Percentiles rank a stretch among this genome's conserved stretches.
phyloP scores from a whole-genome alignment of 805 yeast species.

The Monosporozyma unispora region DNA sequence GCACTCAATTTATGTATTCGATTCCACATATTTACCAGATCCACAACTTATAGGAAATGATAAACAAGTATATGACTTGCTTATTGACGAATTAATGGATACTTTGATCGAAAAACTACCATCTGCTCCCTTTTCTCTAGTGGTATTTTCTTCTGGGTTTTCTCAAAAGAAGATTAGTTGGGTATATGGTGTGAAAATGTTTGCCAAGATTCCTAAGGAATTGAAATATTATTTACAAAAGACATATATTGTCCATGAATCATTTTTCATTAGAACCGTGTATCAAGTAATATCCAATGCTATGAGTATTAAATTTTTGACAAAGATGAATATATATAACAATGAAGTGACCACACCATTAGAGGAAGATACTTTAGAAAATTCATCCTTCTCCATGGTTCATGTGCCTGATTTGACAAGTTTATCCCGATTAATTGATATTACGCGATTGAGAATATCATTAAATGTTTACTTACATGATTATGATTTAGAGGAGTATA shows the following conservation, averaged over 20 bases:
- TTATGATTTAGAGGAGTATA: slow-evolving; percentile 40
- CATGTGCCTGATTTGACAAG: slow-evolving; percentile 45
- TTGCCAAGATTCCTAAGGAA: slow-evolving; percentile 48
- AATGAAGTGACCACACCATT: slow-evolving; percentile 8
- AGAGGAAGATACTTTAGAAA: slow-evolving; percentile 7
- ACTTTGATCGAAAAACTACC: slow-evolving; percentile 53
- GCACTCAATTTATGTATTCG: slow-evolving; percentile 72
- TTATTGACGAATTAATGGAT: slow-evolving; percentile 46
- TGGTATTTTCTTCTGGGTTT: slow-evolving; percentile 79
- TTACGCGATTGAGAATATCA: slow-evolving; percentile 67
- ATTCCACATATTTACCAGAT: slow-evolving; percentile 70
- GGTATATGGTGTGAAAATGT: slow-evolving; percentile 62
- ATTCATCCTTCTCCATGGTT: slow-evolving; percentile 18
- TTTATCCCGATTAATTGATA: slow-evolving; percentile 55
- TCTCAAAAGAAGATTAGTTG: slow-evolving; percentile 41
- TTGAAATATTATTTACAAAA: slow-evolving; percentile 47
- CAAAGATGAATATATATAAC: slow-evolving; percentile 6
- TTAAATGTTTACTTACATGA: slow-evolving; percentile 67
- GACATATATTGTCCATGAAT: slow-evolving; percentile 78
- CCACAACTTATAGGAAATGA: slow-evolving; percentile 35
- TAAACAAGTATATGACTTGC: slow-evolving; percentile 30
- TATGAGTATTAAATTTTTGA: slow-evolving; percentile 38
- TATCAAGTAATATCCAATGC: slow-evolving; percentile 63
- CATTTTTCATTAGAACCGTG: slow-evolving; percentile 77
- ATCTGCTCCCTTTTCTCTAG: slow-evolving; percentile 49